A percentile compares a stretch with the other conserved stretches of the same genome.
phyloP scores from a whole-genome alignment of 2,329 filamentous ascomycete genomes.

The Arachnomyces sp. region DNA sequence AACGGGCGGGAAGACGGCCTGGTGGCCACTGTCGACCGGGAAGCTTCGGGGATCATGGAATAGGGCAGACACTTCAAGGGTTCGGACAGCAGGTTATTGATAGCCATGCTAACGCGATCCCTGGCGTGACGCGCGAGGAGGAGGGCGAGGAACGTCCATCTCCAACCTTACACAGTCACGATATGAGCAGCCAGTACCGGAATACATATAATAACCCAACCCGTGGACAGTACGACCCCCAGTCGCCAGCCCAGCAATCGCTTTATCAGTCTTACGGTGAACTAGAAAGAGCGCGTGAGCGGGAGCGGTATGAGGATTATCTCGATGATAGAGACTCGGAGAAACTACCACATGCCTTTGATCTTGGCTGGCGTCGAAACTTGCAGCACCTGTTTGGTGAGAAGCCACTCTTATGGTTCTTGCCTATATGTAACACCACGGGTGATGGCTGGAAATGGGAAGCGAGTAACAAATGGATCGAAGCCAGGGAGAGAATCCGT shows the following conservation, averaged over 20 bases:
- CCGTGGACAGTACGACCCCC: conserved; percentile 14
- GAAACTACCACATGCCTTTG: conserved; percentile 86
- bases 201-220: conserved; percentile 9
- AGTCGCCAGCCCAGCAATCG: conserved; percentile 38
- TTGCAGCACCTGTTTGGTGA: conserved; percentile 73
- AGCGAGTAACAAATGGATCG: conserved; percentile 67
- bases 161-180: conserved; percentile 19
- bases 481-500: conserved; percentile 56
- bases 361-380: conserved; percentile 76
- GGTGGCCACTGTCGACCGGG: conserved; percentile 9
- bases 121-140: conserved; percentile 70
- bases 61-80: conserved; percentile 43
- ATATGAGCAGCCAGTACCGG: conserved; percentile 4
- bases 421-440: conserved; percentile 76
- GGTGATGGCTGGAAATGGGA: conserved; percentile 97
- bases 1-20: conserved; percentile 42
- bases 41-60: conserved; percentile 24
- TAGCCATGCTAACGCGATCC: conserved; percentile 71
- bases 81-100: conserved; percentile 69
- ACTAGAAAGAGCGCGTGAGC: conserved; percentile 56
- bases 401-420: conserved; percentile 60
- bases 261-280: conserved; percentile 43
- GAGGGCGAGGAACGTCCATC: conserved; percentile 61
- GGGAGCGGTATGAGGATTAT: conserved; percentile 66
- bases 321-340: conserved; percentile 83